These are phyloP conservation scores for Solanum ossicruentum DNA, from an alignment of 257 asterid genomes.

Conservation along the genomic window DNA sequence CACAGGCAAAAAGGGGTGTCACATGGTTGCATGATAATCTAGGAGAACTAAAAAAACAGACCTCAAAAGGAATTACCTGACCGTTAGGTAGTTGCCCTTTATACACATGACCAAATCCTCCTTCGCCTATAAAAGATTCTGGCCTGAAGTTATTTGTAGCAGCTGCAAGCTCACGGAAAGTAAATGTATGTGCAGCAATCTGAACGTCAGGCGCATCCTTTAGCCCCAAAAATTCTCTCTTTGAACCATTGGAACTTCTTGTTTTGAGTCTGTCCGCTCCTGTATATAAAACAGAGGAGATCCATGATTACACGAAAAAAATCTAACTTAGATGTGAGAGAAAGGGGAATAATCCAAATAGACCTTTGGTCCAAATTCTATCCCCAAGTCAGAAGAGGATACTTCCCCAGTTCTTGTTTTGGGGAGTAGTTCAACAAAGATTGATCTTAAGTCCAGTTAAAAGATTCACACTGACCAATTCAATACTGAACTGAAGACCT, in stretches of 20 bases:
- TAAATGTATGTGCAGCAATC: slow-evolving; percentile 92
- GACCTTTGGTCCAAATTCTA: background rate
- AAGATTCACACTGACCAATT: background rate
- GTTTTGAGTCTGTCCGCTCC: slow-evolving; percentile 75
- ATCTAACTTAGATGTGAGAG: background rate
- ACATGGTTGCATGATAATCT: background rate
- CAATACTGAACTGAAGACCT: background rate
- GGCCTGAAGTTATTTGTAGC: slow-evolving; percentile 81
- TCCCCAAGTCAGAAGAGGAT: background rate
- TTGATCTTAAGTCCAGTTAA: background rate
- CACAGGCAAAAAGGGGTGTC: background rate
- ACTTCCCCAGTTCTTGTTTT: background rate
- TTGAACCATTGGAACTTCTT: slow-evolving; percentile 40
- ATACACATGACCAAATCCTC: slow-evolving; percentile 93
- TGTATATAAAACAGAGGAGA: slow-evolving; percentile 10
- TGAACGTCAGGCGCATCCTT: slow-evolving; percentile 62
- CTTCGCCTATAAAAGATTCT: slow-evolving; percentile 90
- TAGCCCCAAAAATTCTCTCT: slow-evolving; percentile 40
- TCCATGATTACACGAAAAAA: background rate
- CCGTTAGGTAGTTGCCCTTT: slow-evolving; percentile 68
- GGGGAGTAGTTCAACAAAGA: background rate
- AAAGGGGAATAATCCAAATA: background rate
- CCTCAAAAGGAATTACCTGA: slow-evolving; percentile 40
- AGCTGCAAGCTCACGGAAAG: slow-evolving; percentile 88
- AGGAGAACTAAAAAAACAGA: background rate